phyloP scores from a whole-genome alignment of 805 yeast species.

The Debaryomyces maramus region DNA sequence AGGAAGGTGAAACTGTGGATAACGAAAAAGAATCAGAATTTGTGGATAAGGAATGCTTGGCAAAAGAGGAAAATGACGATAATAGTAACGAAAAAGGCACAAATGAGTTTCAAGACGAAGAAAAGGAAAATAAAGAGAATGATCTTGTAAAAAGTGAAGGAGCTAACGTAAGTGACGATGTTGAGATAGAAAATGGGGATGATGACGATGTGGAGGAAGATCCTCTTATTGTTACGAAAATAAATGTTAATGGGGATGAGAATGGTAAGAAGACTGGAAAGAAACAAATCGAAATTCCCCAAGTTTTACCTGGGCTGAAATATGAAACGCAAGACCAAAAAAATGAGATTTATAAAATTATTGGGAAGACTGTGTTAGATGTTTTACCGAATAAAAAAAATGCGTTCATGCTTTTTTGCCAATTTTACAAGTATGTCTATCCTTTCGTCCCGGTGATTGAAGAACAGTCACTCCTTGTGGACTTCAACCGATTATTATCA shows the following conservation, averaged over 20 bases:
- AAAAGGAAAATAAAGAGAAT: background rate
- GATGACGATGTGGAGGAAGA: conserved; percentile 21
- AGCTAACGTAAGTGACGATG: background rate
- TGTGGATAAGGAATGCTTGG: no score
- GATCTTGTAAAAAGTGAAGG: background rate
- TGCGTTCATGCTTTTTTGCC: conserved; percentile 24
- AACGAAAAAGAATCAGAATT: no score
- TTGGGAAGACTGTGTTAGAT: conserved; percentile 26
- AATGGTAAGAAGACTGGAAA: conserved; percentile 5
- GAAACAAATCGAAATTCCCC: conserved; percentile 8
- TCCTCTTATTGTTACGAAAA: conserved; percentile 27
- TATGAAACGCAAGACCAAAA: conserved; percentile 18
- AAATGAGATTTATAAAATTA: conserved; percentile 26
- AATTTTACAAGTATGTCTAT: conserved; percentile 39
- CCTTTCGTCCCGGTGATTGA: conserved; percentile 40
- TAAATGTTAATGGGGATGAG: conserved; percentile 12
- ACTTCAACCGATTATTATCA: conserved; percentile 23
- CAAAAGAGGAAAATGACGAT: background rate
- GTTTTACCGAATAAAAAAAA: conserved; percentile 31
- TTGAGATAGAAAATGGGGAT: conserved; percentile 1
- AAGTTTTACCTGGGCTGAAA: conserved; percentile 22
- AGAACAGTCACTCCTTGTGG: conserved; percentile 26
- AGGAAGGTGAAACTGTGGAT: background rate
- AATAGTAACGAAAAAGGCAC: background rate
- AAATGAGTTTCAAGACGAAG: background rate